Conservation (phyloP, 2,329 filamentous ascomycete species). For the Paecilomyces niveus region DNA sequence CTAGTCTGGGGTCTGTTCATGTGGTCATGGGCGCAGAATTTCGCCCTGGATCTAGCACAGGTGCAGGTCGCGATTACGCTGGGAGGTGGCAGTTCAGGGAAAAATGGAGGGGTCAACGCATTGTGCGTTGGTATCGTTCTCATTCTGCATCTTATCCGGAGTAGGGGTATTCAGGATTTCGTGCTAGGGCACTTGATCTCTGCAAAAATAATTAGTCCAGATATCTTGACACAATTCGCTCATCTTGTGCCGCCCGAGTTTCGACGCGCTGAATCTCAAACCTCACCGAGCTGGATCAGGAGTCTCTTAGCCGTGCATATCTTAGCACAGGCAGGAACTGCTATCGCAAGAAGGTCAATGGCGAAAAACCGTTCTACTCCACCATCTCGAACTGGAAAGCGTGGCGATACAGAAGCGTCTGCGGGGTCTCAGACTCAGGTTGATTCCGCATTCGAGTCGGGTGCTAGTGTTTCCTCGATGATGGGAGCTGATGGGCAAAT, state of each 20-base stretch:
- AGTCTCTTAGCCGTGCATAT: slow-evolving; percentile 44
- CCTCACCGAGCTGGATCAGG: slow-evolving; percentile 39
- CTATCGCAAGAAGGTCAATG: slow-evolving; percentile 41
- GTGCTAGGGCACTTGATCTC: slow-evolving; percentile 39
- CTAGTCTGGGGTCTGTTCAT: slow-evolving; percentile 74
- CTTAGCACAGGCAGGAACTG: slow-evolving; percentile 41
- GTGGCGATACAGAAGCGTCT: slow-evolving; percentile 39
- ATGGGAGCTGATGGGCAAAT: slow-evolving; percentile 37
- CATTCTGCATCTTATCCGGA: slow-evolving; percentile 39
- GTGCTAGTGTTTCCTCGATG: slow-evolving; percentile 34
- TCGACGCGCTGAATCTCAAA: slow-evolving; percentile 33
- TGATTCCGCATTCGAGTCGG: slow-evolving; percentile 36
- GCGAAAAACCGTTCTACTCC: slow-evolving; percentile 37
- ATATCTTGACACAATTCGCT: slow-evolving; percentile 36
- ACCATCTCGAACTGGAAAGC: slow-evolving; percentile 34
- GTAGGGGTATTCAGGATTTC: slow-evolving; percentile 44
- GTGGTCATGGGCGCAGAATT: slow-evolving; percentile 79
- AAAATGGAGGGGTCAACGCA: slow-evolving; percentile 39
- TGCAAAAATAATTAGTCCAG: slow-evolving; percentile 36
- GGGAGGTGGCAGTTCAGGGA: slow-evolving; percentile 62
- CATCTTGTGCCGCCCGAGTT: slow-evolving; percentile 38
- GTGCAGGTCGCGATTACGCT: slow-evolving; percentile 88
- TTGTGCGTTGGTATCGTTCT: slow-evolving; percentile 40
- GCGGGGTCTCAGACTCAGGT: slow-evolving; percentile 36
- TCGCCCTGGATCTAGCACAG: slow-evolving; percentile 83